Evolutionary conservation across 1,284 basidiomycete species (phyloP).

Genomic region (Malassezia japonica): DNA sequence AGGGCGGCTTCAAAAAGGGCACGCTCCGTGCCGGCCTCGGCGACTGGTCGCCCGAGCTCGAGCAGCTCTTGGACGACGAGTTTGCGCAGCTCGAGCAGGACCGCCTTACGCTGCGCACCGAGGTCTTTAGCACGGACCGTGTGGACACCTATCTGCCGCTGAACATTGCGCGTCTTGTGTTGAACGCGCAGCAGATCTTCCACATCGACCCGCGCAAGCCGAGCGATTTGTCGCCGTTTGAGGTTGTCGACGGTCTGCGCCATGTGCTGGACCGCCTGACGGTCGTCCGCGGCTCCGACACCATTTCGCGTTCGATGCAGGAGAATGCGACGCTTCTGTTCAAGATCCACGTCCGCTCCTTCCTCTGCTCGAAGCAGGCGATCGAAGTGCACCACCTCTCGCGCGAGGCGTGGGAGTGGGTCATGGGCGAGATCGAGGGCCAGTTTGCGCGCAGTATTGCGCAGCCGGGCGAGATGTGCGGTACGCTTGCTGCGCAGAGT

Average conservation of each 20-base stretch:
- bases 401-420: conserved; percentile 84
- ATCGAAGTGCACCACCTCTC: conserved; percentile 46
- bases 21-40: conserved; percentile 89
- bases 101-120: conserved; percentile 64
- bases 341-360: conserved; percentile 57
- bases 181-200: conserved; percentile 95
- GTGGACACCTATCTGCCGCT: conserved; percentile 57
- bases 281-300: conserved; percentile 68
- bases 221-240: conserved; percentile 77
- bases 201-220: conserved; percentile 88
- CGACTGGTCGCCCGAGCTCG: conserved; percentile 73
- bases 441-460: conserved; percentile 66
- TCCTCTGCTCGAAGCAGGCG: conserved; percentile 43
- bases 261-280: conserved; percentile 32
- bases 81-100: conserved; percentile 68
- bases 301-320: conserved; percentile 65
- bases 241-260: conserved; percentile 68
- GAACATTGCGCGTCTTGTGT: conserved; percentile 84
- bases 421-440: conserved; percentile 81
- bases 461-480: conserved; percentile 97
- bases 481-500: conserved; percentile 91
- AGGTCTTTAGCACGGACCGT: conserved; percentile 65
- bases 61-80: conserved; percentile 79
- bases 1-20: conserved; percentile 53
- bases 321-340: conserved; percentile 83